Evolutionary conservation across 805 yeast species (phyloP), one percentile per base, ranked within the genome.

Genomic region (Teunomyces kruisii): DNA sequence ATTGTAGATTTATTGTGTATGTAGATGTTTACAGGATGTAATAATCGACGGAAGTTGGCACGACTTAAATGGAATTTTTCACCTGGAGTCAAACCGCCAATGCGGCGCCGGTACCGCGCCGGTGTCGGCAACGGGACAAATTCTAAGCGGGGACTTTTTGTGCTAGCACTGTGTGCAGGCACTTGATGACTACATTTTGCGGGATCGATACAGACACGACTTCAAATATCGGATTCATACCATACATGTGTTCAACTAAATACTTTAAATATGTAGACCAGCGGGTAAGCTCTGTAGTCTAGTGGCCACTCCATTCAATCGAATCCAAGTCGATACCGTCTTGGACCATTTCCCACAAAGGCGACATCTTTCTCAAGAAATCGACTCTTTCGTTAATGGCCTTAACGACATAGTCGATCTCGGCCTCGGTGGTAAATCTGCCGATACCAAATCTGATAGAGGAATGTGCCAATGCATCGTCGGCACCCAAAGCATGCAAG

Each of bases 291-390:
- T 19, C 35, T 15, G n/a, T 28, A 37, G 17, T 10, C 29, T 47
- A 94, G 70, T 94, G 99, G 53, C 97, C 98, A 48, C 96, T 88
- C 99, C 99, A 94, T 72, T 94, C 96, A 59, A 94, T 94, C 28
- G 95, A 79, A 60, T 86, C 80, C 65, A 94, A 75, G 63, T 94
- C 99, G 59, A 94, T 92, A 55, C 99, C 99, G 54, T 94, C 98
- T 69, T 94, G 96, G 46, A 89, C 96, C 98, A 94, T 91, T 73
- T 94, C 99, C 98, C 98, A 94, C 58, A 94, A 75, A 40, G 99
- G 99, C 46, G 94, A 83, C 70, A 94, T 76, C 61, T 90, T 92
- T 69, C 99, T 82, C 63, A 94, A 78, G 70, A 89, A 89, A 52
- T 83, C 84, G 44, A 94, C 98, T 68, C 97, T 82, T 64, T 88